A percentile compares a stretch with the other conserved stretches of the same genome.
Conservation (phyloP, 1,284 basidiomycete genomes). For the Naganishia liquefaciens region DNA sequence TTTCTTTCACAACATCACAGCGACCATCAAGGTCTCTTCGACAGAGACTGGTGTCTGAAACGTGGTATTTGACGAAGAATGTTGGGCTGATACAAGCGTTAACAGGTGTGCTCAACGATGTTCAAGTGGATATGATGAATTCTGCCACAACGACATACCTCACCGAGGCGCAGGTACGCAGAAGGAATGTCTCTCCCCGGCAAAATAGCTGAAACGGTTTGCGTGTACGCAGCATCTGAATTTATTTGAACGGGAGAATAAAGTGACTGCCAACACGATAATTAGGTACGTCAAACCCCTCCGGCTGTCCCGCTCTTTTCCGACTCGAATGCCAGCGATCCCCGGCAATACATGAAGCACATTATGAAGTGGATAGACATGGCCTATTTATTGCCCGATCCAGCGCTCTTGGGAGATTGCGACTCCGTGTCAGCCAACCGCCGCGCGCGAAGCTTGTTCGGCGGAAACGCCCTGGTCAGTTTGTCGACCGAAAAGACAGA, state of each 20-base stretch:
- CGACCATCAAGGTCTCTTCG: slow-evolving; percentile 95
- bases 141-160: slow-evolving; percentile 98
- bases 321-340: slow-evolving; percentile 58
- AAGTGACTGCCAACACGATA: slow-evolving; percentile 83
- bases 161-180: slow-evolving; percentile 83
- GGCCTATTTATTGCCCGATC: slow-evolving; percentile 92
- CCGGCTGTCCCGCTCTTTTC: background rate
- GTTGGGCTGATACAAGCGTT: slow-evolving; percentile 74
- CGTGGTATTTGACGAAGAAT: slow-evolving; percentile 93
- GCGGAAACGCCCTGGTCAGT: slow-evolving; percentile 97
- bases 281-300: slow-evolving; percentile 62
- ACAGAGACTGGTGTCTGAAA: slow-evolving; percentile 93
- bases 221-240: slow-evolving; percentile 84
- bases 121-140: slow-evolving; percentile 99
- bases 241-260: slow-evolving; percentile 98
- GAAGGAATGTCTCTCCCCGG: background rate
- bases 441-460: slow-evolving; percentile 87
- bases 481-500: slow-evolving; percentile 89
- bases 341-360: slow-evolving; percentile 79
- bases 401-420: slow-evolving; percentile 84
- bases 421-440: slow-evolving; percentile 92
- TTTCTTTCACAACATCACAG: slow-evolving; percentile 97
- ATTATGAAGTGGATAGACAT: slow-evolving; percentile 94
- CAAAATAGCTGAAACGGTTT: slow-evolving; percentile 13
- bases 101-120: slow-evolving; percentile 90